Conservation (phyloP, 176 grass and related monocot species). For the Cenchrus americanus region DNA sequence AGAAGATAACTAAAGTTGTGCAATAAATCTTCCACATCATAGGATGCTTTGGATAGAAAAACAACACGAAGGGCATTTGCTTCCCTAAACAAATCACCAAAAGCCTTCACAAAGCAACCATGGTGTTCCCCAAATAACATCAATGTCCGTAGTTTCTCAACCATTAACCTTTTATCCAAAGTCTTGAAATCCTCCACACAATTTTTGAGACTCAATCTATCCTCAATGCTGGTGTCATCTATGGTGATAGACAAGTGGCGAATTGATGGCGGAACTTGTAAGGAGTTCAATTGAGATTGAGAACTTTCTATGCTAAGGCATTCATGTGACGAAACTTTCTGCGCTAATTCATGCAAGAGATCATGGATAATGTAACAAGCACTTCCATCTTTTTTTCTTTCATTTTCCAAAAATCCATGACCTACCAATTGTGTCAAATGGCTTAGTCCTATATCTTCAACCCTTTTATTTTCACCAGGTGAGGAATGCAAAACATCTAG, state of each 20-base stretch:
- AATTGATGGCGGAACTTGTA: background rate
- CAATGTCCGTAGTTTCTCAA: background rate
- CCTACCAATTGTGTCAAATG: background rate
- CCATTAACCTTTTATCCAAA: background rate
- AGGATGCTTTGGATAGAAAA: too few relatives aligned
- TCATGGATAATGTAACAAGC: conserved; percentile 9
- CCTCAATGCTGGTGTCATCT: background rate
- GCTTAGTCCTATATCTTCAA: background rate
- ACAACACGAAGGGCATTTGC: background rate
- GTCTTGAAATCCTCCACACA: background rate
- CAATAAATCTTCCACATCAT: too few relatives aligned
- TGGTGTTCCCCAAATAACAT: conserved; percentile 6
- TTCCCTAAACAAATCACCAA: background rate
- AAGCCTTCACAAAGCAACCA: background rate
- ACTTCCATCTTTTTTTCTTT: fast-evolving
- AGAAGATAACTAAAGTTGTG: background rate
- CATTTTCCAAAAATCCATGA: background rate
- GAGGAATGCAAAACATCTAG: background rate
- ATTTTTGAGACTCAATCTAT: background rate
- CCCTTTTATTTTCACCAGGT: background rate
- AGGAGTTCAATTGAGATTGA: background rate
- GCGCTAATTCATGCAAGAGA: background rate
- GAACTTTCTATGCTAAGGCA: background rate
- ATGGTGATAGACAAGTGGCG: conserved; percentile 39
- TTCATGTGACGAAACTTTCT: background rate